Base-by-base conservation (phyloP, 2,329 filamentous ascomycete genomes). In the Xylaria sp. region DNA sequence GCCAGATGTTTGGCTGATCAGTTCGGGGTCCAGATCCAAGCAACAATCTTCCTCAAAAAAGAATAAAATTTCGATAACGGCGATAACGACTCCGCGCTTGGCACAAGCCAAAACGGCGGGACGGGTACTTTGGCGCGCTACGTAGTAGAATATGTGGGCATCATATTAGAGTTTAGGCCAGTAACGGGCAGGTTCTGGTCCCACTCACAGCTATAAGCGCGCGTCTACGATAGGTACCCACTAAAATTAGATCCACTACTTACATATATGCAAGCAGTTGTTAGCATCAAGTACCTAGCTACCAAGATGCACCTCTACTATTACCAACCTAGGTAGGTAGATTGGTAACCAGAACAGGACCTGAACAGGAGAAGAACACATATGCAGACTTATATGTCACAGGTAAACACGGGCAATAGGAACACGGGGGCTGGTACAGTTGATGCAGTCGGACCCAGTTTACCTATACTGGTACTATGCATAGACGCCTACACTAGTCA, bases 31-130 rank as follows among this genome's bases (percentile, higher is more conserved):
- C 25, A 41, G 61, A 60, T 54, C 18, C 44, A 63, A 62, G 65
- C 51, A 60, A 52, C 23, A 23, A 52, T 23, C 34, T 55, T 44
- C 28, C n/a, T 57, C 41, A 57, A 54, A 54, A 63, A 57, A 20
- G 48, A 46, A 57, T 67, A 68, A 72, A 63, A 46, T 60, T 72
- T 58, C 54, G 70, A 70, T 70, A 70, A 67, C 56, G 18, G 56
- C 50, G 70, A 65, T 72, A 68, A 63, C 39, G 46, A 65, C 41
- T 18, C 34, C 15, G 54, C 34, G 20, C 54, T 44, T 41, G 54
- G 37, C 37, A 15, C 34, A 56, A 51, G 44, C 28, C 13, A 31
- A 6, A 28, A 28, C 28, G 28, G 28, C 28, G 28, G 15, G 51
- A 12, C 4, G 25, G 50, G 13, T 51, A 8, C 13, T 37, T 37